Percentiles rank a stretch among this genome's conserved stretches.
These are phyloP conservation scores for Fusarium sp. DNA, from an alignment of 2,329 filamentous ascomycete species.

Conservation along the genomic window DNA sequence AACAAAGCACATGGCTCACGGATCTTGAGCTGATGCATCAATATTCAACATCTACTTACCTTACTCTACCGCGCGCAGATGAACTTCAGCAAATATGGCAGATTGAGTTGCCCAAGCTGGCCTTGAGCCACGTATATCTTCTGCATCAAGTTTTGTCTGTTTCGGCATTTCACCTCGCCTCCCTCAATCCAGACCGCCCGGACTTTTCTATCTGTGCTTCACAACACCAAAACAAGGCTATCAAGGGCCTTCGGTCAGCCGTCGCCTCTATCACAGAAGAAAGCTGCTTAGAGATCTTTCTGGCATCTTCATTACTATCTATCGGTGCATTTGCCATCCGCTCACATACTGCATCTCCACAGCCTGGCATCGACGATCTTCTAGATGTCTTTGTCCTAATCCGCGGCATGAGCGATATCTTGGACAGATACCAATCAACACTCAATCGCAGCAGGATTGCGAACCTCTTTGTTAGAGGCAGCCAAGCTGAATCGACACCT, in stretches of 20 bases:
- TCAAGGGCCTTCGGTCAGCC: constrained; percentile 49
- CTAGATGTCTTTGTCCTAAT: constrained; percentile 53
- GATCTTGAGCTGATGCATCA: constrained; percentile 58
- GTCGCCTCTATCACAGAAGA: constrained; percentile 48
- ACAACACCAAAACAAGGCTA: constrained; percentile 53
- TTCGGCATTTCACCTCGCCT: constrained; percentile 51
- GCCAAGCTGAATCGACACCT: neutral
- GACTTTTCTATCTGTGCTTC: constrained; percentile 48
- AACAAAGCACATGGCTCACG: constrained; percentile 49
- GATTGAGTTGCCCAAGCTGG: constrained; percentile 47
- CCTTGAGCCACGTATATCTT: constrained; percentile 49
- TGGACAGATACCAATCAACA: constrained; percentile 44
- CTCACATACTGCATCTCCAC: constrained; percentile 28
- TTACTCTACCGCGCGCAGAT: constrained; percentile 51
- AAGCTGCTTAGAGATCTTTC: constrained; percentile 54
- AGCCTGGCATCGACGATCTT: constrained; percentile 51
- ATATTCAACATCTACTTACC: constrained; percentile 51
- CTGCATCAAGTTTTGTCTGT: constrained; percentile 54
- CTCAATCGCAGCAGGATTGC: constrained; percentile 18
- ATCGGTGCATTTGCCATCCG: constrained; percentile 53
- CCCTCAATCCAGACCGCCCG: constrained; percentile 46
- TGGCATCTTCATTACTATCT: constrained; percentile 51
- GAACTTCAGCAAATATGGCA: constrained; percentile 52
- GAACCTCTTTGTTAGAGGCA: constrained; percentile 11
- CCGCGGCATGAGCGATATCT: constrained; percentile 52